Base-by-base conservation (phyloP, 768 basidiomycete genomes). In the Obba rivulosa region DNA sequence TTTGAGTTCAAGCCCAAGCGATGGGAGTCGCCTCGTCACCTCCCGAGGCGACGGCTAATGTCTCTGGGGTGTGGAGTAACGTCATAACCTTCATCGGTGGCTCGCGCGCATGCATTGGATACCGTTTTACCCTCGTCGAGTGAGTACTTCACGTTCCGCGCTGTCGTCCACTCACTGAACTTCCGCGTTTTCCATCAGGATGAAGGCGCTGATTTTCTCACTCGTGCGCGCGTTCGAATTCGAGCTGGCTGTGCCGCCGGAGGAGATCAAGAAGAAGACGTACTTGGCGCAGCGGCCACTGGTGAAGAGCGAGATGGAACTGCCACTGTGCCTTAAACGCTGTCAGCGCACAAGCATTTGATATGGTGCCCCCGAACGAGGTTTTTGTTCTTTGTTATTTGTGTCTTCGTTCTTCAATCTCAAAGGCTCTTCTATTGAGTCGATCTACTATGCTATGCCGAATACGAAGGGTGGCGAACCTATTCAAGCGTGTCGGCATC, bases 1-100 rank as follows among this genome's bases (percentile, higher is more conserved):
- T 48, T 50, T 16, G 74, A 79, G 43, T 87, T 85, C 71, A 76
- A 62, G 83, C 84, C 84, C 0, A 83, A 85, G 53, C 70, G 84
- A 1, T 87, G 85, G 85, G 58, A 66, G 14, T 54, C 66, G 2
- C 31, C 31, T n/a, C n/a, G n/a, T n/a, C n/a, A n/a, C n/a, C 69
- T 9, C 80, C 81, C 0, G 71, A 74, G 20, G 66, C 66, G 1
- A 73, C 68, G 2, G 59, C 57, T 8, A 49, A 61, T 0, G 63
- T 82, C 31, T 80, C 81, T n/a, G 76, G 80, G 10, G 67, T 81
- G 0, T 79, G 75, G 73, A 71, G 75, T 11, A 74, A 80, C 52
- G 55, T 78, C 54, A 57, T 82, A 21, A 73, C 78, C 0, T 85
- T 85, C 68, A 51, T 80, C 1, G 78, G 77, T 20, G 83, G 83